These are phyloP conservation scores for Arabidopsis lyrata DNA, from an alignment of 441 rosid genomes.

Conservation along the genomic window DNA sequence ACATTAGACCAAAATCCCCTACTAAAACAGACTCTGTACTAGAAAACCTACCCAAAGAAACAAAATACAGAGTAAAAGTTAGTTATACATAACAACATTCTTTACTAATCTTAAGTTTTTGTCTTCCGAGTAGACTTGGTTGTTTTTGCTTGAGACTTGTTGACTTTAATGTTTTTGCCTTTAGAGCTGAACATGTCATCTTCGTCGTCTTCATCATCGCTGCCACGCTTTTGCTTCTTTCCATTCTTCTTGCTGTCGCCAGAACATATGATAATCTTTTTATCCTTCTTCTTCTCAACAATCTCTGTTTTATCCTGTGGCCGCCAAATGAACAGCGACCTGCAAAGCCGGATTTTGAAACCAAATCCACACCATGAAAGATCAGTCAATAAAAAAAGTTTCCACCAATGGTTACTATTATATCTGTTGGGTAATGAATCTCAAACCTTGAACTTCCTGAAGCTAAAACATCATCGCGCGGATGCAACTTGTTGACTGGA, in stretches of 20 bases:
- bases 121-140: constrained; percentile 47
- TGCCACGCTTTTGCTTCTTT: constrained; percentile 55
- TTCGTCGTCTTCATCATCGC: constrained; percentile 61
- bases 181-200: constrained; percentile 55
- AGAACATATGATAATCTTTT: constrained; percentile 63
- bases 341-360: constrained; percentile 28
- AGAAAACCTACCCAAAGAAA: constrained; percentile 4
- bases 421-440: constrained; percentile 4
- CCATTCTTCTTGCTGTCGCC: constrained; percentile 55
- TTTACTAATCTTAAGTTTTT: constrained; percentile 29
- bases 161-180: constrained; percentile 58
- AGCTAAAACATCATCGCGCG: constrained; percentile 90
- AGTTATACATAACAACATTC: neutral
- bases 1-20: too few species aligned
- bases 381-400: neutral
- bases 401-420: neutral
- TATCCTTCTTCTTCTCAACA: constrained; percentile 59
- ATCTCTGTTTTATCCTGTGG: constrained; percentile 64
- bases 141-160: constrained; percentile 46
- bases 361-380: constrained; percentile 19
- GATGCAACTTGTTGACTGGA: constrained; percentile 95
- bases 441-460: constrained; percentile 91
- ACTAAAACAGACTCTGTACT: constrained; percentile 22
- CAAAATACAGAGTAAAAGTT: neutral
- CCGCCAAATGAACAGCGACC: constrained; percentile 94